Evolutionary conservation across 768 basidiomycete genomes (phyloP).

Genomic region (Paxillus involutus): DNA sequence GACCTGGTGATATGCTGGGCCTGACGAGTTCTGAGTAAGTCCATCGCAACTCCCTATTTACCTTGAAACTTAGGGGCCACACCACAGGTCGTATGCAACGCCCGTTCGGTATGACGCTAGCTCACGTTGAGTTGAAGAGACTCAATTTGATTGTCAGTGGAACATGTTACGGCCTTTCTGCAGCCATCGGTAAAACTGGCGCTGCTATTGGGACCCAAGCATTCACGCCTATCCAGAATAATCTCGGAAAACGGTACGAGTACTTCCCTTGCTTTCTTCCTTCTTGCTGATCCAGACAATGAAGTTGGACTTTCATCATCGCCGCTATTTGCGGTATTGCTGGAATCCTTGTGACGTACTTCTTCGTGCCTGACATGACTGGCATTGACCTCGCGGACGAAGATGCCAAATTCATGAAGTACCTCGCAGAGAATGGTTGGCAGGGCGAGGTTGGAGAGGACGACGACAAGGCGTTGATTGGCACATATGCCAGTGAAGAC

Average conservation of each 20-base stretch:
- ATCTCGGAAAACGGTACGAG: conserved; percentile 62
- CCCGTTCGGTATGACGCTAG: conserved; percentile 47
- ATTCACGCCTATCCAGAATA: conserved; percentile 65
- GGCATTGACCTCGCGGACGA: conserved; percentile 66
- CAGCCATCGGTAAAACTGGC: conserved; percentile 68
- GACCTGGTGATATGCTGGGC: conserved; percentile 72
- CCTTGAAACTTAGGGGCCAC: conserved; percentile 2
- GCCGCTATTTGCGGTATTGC: conserved; percentile 65
- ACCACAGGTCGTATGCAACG: conserved; percentile 57
- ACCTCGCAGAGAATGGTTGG: conserved; percentile 65
- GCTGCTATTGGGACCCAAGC: conserved; percentile 72
- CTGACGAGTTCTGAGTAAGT: conserved; percentile 66
- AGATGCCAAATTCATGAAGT: conserved; percentile 60
- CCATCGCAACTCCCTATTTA: neutral
- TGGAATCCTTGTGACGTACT: conserved; percentile 65
- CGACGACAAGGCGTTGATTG: conserved; percentile 34
- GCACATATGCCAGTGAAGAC: conserved; percentile 13
- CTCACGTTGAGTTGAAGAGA: neutral
- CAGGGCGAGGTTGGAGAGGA: conserved; percentile 61
- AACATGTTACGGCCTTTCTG: conserved; percentile 68
- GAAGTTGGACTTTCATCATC: conserved; percentile 67
- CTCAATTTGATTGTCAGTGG: conserved; percentile 38
- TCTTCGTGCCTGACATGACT: conserved; percentile 69
- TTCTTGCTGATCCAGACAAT: neutral
- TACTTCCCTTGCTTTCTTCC: neutral